These are phyloP conservation scores for Corylus americana DNA, from an alignment of 306 rosid genomes.

Conservation along the genomic window DNA sequence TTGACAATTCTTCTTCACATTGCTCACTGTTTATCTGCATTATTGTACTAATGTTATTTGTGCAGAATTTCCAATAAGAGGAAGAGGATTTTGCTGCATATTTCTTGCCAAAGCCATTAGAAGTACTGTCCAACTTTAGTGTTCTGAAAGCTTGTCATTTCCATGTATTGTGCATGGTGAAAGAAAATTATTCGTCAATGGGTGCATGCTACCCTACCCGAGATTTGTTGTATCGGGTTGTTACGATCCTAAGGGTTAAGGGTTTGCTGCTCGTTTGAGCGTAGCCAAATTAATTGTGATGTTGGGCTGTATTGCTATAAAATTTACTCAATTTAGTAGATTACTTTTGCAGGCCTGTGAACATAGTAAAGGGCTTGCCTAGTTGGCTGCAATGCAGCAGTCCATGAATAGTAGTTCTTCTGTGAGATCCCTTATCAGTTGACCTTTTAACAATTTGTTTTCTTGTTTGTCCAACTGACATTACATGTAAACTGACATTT, in stretches of 20 bases:
- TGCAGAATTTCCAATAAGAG: not conserved
- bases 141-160: not conserved
- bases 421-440: not conserved
- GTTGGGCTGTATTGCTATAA: not conserved
- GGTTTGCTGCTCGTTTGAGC: too few species aligned
- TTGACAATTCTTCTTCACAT: not conserved
- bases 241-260: too few species aligned
- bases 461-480: not conserved
- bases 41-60: not conserved
- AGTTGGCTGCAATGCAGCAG: not conserved
- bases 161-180: too few species aligned
- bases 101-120: not conserved
- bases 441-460: not conserved
- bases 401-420: not conserved
- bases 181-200: not conserved
- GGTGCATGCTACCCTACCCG: not conserved
- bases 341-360: not conserved
- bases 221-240: not conserved
- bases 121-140: not conserved
- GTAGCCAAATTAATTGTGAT: not conserved
- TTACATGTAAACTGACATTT: not conserved
- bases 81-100: not conserved
- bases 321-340: not conserved
- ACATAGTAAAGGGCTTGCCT: constrained; percentile 2
- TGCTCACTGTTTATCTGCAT: not conserved